Base-by-base conservation (phyloP, 116 monocot species). In the Phalaenopsis hybrid region DNA sequence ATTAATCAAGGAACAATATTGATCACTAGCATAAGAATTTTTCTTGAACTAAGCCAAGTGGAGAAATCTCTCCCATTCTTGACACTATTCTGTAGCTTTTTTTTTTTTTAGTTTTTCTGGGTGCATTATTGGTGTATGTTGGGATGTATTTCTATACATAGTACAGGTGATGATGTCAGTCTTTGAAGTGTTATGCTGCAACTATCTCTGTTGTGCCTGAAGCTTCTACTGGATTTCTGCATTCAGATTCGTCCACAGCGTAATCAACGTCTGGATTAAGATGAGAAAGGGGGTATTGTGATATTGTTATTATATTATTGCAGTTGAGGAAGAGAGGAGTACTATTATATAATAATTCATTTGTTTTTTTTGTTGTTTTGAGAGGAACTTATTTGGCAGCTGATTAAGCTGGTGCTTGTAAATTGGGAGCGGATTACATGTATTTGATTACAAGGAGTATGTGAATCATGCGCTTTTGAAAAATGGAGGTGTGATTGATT, bases 361-460 rank as follows among this genome's bases (percentile, higher is more conserved):
- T 75, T 75, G 75, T 44, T 45, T 75, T 75, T 48, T 75, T 48
- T n/a, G 75, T 75, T 31, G 75, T 33, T 75, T n/a, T 18, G 20
- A 72, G 72, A 72, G 72, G 72, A 72, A 72, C 72, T 37, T 72
- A 4, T 34, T 72, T 34, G 4, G 70, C 34, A 37, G 33, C 21
- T 44, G 43, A 7, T n/a, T 75, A 46, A 20, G n/a, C 10, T 75
- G 46, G 1, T 45, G 44, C 46, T 75, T 46, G 75, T 75, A 75
- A 75, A 75, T 44, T 75, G 43, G 74, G 37, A 34, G 72, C 15
- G 37, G 34, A 70, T 70, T 34, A 33, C 70, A 70, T 70, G 70
- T 33, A 70, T 70, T 70, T 70, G 70, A 23, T 63, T 23, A 25
- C 7, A 21, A 25, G 63, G 63, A 8, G 15, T 55, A 13, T 55